Percentiles rank a stretch among this genome's conserved stretches.
Conservation (phyloP, 2,329 filamentous ascomycete genomes). For the Curvularia lunata region DNA sequence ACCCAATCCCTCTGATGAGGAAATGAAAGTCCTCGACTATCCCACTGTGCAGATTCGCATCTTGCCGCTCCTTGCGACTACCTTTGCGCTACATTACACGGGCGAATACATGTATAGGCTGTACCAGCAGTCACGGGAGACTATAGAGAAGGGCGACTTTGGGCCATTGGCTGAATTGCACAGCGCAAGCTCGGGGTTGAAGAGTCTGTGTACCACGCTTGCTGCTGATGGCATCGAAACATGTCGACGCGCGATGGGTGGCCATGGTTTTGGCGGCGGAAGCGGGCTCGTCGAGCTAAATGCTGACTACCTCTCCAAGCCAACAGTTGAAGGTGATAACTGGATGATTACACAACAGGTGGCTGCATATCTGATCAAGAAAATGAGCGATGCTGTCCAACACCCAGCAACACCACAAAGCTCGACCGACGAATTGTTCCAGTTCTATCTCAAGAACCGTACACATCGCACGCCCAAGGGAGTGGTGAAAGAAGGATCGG, state of each 20-base stretch:
- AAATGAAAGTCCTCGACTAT: conserved; percentile 58
- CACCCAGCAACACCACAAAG: conserved; percentile 44
- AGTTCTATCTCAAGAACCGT: conserved; percentile 48
- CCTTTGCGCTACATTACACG: conserved; percentile 58
- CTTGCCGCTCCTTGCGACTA: conserved; percentile 60
- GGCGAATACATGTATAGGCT: conserved; percentile 59
- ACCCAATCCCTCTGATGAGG: conserved; percentile 45
- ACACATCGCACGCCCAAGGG: conserved; percentile 34
- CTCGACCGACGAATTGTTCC: conserved; percentile 52
- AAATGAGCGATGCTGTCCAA: conserved; percentile 53
- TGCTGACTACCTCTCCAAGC: conserved; percentile 59
- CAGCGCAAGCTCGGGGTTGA: conserved; percentile 61
- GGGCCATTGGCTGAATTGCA: conserved; percentile 59
- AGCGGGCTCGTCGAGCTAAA: conserved; percentile 61
- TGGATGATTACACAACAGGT: conserved; percentile 65
- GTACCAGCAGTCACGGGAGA: conserved; percentile 54
- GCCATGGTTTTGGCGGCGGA: conserved; percentile 61
- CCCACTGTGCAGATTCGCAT: conserved; percentile 62
- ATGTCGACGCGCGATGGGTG: conserved; percentile 60
- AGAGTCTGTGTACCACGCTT: conserved; percentile 60
- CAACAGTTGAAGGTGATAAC: conserved; percentile 63
- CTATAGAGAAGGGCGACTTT: conserved; percentile 60
- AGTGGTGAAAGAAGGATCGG: conserved; percentile 35
- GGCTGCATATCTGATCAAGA: conserved; percentile 59
- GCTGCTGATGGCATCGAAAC: conserved; percentile 62